Base-by-base conservation (phyloP, 1,139 yeast species). In the Magnusiomyces tetraspermus region DNA sequence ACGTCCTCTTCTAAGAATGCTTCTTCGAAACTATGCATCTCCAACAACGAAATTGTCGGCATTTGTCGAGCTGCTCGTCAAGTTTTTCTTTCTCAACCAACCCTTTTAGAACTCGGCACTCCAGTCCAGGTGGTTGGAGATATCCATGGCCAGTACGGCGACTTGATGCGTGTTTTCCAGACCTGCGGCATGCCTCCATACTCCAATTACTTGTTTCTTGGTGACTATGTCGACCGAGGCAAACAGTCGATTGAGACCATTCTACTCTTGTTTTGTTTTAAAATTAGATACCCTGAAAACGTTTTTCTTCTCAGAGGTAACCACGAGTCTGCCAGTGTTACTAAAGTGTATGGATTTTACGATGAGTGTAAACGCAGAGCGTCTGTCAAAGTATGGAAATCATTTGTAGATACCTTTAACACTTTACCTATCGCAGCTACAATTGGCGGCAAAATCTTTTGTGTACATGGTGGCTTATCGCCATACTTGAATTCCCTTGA, bases 111-210 rank as follows among this genome's bases (percentile, higher is more conserved):
- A 63, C 71, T 87, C 55, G 82, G 88, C 33, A 88, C 95, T 0
- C 94, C 95, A 0, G 92, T 86, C 31, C 86, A 86, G 67, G 80
- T 87, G 51, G 95, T 86, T 31, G 95, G 95, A 51, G 95, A 86
- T 67, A 80, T 86, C 52, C 95, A 86, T 67, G 95, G 95, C 13
- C 95, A 86, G 67, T 86, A 80, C 63, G 76, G 77, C 57, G 95
- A 86, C 69, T 74, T 86, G 58, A 71, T 85, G 57, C 74, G 95
- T 58, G 82, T 86, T 45, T 79, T 86, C 64, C 82, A 83, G 63
- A 71, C 82, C 51, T 83, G 90, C 66, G 95, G 95, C 0, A 79
- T 81, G 61, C 95, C 95, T 1, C 90, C 92, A 10, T 76, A 80
- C 60, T 75, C 94, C 2, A 86, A 85, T 64, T 86, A 85, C 66